phyloP scores from a whole-genome alignment of 345 rosid species.

The Tarenaya hassleriana region DNA sequence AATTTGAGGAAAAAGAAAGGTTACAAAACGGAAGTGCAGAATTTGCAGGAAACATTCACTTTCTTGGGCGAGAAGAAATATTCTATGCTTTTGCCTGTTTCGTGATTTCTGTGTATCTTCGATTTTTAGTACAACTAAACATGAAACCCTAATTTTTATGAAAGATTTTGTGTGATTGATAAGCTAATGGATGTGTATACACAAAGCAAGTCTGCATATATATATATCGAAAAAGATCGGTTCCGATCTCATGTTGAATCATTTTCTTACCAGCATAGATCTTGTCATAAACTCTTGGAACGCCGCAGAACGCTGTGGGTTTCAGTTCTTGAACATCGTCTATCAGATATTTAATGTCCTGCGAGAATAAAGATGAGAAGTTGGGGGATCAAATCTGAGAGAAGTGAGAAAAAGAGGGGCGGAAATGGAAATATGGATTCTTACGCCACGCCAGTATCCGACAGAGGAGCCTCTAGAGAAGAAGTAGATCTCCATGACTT shows the following conservation, averaged over 20 bases:
- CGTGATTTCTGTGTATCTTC: no score
- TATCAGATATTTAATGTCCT: slow-evolving; percentile 73
- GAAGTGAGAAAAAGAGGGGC: not conserved
- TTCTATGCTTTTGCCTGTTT: no score
- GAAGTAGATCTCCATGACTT: slow-evolving; percentile 72
- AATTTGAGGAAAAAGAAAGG: no score
- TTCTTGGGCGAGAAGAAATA: no score
- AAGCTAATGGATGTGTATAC: no score
- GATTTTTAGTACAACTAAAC: no score
- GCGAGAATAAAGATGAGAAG: not conserved
- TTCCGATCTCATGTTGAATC: not conserved
- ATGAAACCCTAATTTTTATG: no score
- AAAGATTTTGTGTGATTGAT: no score
- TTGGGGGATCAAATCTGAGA: not conserved
- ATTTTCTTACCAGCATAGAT: slow-evolving; percentile 54
- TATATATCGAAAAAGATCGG: not conserved
- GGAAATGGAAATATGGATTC: not conserved
- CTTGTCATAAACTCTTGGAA: slow-evolving; percentile 86
- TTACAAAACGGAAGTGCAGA: no score
- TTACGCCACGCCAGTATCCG: slow-evolving; percentile 92
- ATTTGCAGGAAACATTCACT: no score
- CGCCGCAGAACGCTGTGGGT: slow-evolving; percentile 76
- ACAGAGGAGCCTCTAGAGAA: slow-evolving; percentile 66
- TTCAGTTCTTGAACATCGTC: slow-evolving; percentile 84
- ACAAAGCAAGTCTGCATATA: no score